Percentiles rank a stretch among this genome's conserved stretches.
phyloP scores from a whole-genome alignment of 164 flowering plant species.

The Stephania japonica region DNA sequence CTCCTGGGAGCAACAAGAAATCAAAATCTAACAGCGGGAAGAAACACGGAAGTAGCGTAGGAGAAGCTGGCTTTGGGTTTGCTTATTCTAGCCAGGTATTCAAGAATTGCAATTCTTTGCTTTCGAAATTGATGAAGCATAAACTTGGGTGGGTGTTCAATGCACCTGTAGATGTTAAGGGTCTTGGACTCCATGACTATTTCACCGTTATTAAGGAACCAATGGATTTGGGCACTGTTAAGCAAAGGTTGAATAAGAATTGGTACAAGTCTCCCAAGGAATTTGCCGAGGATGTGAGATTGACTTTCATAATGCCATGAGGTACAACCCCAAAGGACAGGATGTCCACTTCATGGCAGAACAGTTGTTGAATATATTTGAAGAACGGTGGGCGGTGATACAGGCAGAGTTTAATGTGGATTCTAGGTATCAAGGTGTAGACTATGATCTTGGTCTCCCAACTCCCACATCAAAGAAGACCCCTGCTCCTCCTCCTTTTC shows the following conservation, averaged over 20 bases:
- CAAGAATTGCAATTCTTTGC: slow-evolving; percentile 42
- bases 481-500: slow-evolving; percentile 25
- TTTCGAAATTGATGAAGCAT: slow-evolving; percentile 70
- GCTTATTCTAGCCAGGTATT: slow-evolving; percentile 26
- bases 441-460: slow-evolving; percentile 27
- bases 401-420: slow-evolving; percentile 32
- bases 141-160: slow-evolving; percentile 78
- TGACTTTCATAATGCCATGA: slow-evolving; percentile 84
- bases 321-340: slow-evolving; percentile 78
- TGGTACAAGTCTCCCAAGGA: slow-evolving; percentile 70
- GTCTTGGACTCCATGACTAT: slow-evolving; percentile 66
- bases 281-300: slow-evolving; percentile 86
- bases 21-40: slow-evolving; percentile 45
- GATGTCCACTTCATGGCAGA: slow-evolving; percentile 79
- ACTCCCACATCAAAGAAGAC: slow-evolving; percentile 36
- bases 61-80: slow-evolving; percentile 12
- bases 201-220: slow-evolving; percentile 60
- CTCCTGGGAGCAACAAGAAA: slow-evolving; percentile 68
- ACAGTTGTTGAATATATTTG: slow-evolving; percentile 45
- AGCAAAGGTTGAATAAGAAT: slow-evolving; percentile 44
- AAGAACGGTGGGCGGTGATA: slow-evolving; percentile 47
- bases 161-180: slow-evolving; percentile 60
- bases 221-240: slow-evolving; percentile 88
- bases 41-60: slow-evolving; percentile 19
- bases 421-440: slow-evolving; percentile 19